A percentile compares a stretch with the other conserved stretches of the same genome.
These are phyloP conservation scores for Zizania palustris DNA, from an alignment of 202 grass and related monocot genomes.

Conservation along the genomic window DNA sequence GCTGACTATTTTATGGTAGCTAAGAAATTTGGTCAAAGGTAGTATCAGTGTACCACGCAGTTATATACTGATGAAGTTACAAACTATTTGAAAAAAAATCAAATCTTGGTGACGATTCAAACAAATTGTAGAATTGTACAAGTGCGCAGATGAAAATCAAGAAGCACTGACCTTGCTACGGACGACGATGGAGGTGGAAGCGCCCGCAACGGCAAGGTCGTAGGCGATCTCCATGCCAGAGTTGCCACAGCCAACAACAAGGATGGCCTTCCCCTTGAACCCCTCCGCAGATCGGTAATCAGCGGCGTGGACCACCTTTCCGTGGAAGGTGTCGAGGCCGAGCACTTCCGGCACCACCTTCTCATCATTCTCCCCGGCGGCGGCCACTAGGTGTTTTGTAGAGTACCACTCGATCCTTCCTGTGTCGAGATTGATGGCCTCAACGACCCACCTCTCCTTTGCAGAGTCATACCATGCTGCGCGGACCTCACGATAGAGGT, in stretches of 20 bases:
- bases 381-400: constrained; percentile 47
- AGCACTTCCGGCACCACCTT: constrained; percentile 44
- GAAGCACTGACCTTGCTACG: constrained; percentile 21
- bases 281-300: constrained; percentile 29
- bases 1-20: neutral
- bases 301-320: constrained; percentile 36
- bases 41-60: no score
- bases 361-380: constrained; percentile 48
- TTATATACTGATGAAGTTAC: no score
- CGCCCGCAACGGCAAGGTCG: constrained; percentile 42
- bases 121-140: neutral
- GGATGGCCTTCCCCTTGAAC: constrained; percentile 39
- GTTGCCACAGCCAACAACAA: constrained; percentile 52
- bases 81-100: neutral
- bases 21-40: neutral
- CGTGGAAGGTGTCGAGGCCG: constrained; percentile 41
- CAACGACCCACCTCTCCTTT: constrained; percentile 35
- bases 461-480: constrained; percentile 32
- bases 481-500: constrained; percentile 36
- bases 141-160: neutral
- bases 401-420: constrained; percentile 36
- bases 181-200: constrained; percentile 37
- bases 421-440: constrained; percentile 12
- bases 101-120: neutral
- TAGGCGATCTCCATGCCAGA: constrained; percentile 59